phyloP scores from a whole-genome alignment of 176 grass and related monocot species.

The Phragmites australis region DNA sequence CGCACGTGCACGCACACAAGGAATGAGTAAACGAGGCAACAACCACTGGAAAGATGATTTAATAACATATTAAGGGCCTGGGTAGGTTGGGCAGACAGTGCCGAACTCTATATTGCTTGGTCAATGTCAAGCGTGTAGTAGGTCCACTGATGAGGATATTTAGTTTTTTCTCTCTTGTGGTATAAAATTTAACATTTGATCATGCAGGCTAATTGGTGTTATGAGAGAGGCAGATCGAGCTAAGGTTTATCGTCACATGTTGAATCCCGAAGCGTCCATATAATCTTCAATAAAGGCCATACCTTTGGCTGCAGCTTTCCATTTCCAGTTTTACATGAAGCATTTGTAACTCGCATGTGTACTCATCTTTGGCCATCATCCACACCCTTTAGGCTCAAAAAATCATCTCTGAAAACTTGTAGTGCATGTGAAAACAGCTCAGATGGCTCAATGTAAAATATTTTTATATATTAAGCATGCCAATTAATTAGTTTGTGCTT shows the following conservation, averaged over 20 bases:
- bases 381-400: conserved; percentile 1
- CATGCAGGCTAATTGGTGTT: conserved; percentile 23
- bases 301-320: not conserved
- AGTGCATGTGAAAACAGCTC: not conserved
- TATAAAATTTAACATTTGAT: not conserved
- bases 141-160: not conserved
- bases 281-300: conserved; percentile 17
- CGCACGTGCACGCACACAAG: not conserved
- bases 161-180: not conserved
- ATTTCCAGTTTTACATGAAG: conserved; percentile 20
- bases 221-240: conserved; percentile 7
- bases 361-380: conserved; percentile 30
- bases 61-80: not conserved
- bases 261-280: not conserved
- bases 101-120: not conserved
- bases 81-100: no score
- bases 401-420: not conserved
- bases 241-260: conserved; percentile 8
- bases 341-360: not conserved
- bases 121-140: not conserved
- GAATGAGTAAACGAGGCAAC: not conserved
- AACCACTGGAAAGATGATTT: not conserved
- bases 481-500: not conserved
- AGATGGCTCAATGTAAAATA: not conserved
- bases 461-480: conserved; percentile 15